Evolutionary conservation across 768 basidiomycete genomes (phyloP), one percentile per base, ranked within the genome.

Genomic region (Russula dissimulans): DNA sequence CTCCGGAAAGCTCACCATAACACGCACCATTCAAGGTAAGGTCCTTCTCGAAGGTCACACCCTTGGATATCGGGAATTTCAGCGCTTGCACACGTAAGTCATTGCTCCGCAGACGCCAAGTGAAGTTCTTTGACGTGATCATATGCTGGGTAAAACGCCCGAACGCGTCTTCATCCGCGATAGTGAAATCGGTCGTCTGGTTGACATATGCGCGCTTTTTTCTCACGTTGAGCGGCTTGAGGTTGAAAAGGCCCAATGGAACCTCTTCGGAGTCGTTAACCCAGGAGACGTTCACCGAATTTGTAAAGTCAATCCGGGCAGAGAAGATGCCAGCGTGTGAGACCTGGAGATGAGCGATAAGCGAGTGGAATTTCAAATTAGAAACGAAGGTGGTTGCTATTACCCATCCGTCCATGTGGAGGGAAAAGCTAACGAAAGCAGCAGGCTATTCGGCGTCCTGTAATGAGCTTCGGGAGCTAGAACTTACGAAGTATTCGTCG

Each of bases 121-220:
- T 87, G 66, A 89, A 89, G 59, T 77, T 82, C 48, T 74, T 73
- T 48, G 80, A 77, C 0, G 84, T 89, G 68, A 89, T 88, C 77
- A 90, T 75, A 36, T 75, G 71, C 44, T 72, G 72, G 2, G 85
- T 78, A 70, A 89, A 89, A 22, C 74, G 75, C 59, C 80, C 81
- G 65, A 89, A 89, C 11, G 81, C 81, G 34, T 69, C 70, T 66
- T 79, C 71, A 65, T 89, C 76, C 2, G 69, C 69, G 66, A 89
- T 85, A 18, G 70, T 71, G 70, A 89, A 88, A 0, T 71, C 72
- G 0, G 79, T 81, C 8, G 76, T 80, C 66, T 86, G 81, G 69
- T 88, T 80, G 67, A 89, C 77, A 3, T 71, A 73, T 0, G 85
- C 87, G 55, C 81, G 78, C 66, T 83, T 82, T 53, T 77, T 67